Evolutionary conservation across 805 yeast genomes (phyloP).

Genomic region (Kluyveromyces starmeri): DNA sequence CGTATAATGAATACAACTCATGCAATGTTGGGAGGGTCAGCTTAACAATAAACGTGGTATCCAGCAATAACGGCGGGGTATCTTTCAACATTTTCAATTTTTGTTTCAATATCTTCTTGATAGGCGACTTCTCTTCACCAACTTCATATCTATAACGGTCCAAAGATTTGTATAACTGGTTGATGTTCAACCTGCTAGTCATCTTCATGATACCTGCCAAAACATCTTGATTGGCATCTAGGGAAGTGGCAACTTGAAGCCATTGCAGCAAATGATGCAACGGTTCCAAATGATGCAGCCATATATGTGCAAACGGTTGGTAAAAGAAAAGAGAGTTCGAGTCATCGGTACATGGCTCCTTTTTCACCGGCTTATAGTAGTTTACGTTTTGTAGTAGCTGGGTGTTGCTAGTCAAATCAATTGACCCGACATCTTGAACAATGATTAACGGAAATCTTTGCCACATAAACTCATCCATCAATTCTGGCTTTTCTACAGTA

Average conservation of each 20-base stretch:
- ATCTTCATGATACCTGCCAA: conserved; percentile 28
- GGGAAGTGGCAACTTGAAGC: conserved; percentile 75
- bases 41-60: conserved; percentile 16
- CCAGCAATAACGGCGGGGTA: not conserved
- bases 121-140: conserved; percentile 47
- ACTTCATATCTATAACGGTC: conserved; percentile 80
- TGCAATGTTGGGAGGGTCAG: conserved; percentile 62
- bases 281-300: conserved; percentile 61
- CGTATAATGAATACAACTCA: conserved; percentile 68
- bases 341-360: conserved; percentile 5
- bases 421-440: conserved; percentile 24
- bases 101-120: conserved; percentile 41
- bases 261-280: conserved; percentile 77
- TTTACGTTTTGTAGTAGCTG: conserved; percentile 21
- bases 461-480: conserved; percentile 32
- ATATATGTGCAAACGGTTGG: conserved; percentile 53
- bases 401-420: conserved; percentile 14
- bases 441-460: conserved; percentile 32
- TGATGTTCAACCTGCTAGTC: conserved; percentile 51
- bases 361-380: conserved; percentile 16
- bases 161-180: conserved; percentile 60
- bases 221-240: conserved; percentile 27
- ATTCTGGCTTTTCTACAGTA: conserved; percentile 24
- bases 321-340: conserved; percentile 49
- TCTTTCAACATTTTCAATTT: conserved; percentile 1